These are phyloP conservation scores for Zymoseptoria passerinii DNA, from an alignment of 2,329 filamentous ascomycete species.

Conservation along the genomic window DNA sequence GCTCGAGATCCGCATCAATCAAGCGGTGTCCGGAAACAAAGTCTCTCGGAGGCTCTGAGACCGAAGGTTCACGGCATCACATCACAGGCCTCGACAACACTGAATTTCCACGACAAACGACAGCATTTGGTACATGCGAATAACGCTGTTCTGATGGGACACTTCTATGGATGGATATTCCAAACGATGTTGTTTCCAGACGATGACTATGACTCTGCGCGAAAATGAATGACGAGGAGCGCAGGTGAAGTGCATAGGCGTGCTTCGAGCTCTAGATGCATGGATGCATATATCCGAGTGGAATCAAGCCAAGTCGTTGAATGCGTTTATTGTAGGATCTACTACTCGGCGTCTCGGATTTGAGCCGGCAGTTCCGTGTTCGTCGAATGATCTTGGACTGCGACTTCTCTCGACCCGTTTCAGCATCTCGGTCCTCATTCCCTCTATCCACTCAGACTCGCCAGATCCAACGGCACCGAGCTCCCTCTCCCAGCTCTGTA, in stretches of 20 bases:
- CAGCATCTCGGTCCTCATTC: not conserved
- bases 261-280: not conserved
- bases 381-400: not conserved
- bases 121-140: not conserved
- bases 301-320: not conserved
- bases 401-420: not conserved
- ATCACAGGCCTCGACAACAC: too few species aligned
- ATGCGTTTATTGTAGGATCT: not conserved
- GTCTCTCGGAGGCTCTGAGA: too few species aligned
- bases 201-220: not conserved
- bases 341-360: not conserved
- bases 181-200: not conserved
- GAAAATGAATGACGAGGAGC: not conserved
- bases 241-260: not conserved
- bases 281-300: not conserved
- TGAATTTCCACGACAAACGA: too few species aligned
- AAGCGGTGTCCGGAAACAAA: too few species aligned
- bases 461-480: conserved; percentile 84
- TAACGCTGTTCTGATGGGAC: not conserved
- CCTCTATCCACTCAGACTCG: conserved; percentile 40
- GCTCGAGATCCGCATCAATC: not conserved
- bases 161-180: not conserved
- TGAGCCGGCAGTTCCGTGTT: not conserved
- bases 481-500: conserved; percentile 89
- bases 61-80: too few species aligned